Evolutionary conservation across 2,329 filamentous ascomycete genomes (phyloP), one percentile per base, ranked within the genome.

Genomic region (Alternaria sp.): DNA sequence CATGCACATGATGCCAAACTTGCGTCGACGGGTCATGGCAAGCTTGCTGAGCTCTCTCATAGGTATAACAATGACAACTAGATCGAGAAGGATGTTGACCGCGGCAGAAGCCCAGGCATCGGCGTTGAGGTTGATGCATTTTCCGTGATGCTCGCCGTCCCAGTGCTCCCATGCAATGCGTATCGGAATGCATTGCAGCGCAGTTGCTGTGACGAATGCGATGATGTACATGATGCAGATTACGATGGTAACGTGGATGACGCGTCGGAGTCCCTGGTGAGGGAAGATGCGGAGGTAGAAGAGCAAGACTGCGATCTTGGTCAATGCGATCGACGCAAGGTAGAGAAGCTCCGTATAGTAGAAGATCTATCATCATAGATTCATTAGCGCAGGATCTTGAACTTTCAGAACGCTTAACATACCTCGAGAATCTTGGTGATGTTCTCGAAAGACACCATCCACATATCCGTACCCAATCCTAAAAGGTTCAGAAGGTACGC

Each of bases 381-480:
- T 17, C 0, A 2, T 52, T 2, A 52, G 49, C 5, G 32, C 21
- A 15, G 17, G n/a, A 4, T 21, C 5, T 32, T 19, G 13, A 7
- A 11, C 7, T 11, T 23, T 17, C 3, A 25, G 4, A 12, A 12
- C 10, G 9, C 3, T 2, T 21, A 2, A 44, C 70, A 59, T 63
- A 74, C 75, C 44, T 78, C 75, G 8, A 80, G 71, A 26, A 87
- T 84, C 1, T 70, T 67, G 8, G 80, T 83, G 43, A 88, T 81
- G n/a, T 81, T 75, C 0, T 79, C 70, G 2, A 78, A 72, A 0
- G 77, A 67, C 3, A 87, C 65, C 0, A 82, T 83, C 85, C 85
- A 87, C 26, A 86, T 80, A 59, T 87, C 85, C 17, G 73, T 80
- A 2, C 85, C 84, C 7, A 86, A 71, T 0, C 85, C 86, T 51